Percentiles rank a stretch among this genome's conserved stretches.
These are phyloP conservation scores for Nicotiana tomentosiformis DNA, from an alignment of 257 asterid genomes.

Conservation along the genomic window DNA sequence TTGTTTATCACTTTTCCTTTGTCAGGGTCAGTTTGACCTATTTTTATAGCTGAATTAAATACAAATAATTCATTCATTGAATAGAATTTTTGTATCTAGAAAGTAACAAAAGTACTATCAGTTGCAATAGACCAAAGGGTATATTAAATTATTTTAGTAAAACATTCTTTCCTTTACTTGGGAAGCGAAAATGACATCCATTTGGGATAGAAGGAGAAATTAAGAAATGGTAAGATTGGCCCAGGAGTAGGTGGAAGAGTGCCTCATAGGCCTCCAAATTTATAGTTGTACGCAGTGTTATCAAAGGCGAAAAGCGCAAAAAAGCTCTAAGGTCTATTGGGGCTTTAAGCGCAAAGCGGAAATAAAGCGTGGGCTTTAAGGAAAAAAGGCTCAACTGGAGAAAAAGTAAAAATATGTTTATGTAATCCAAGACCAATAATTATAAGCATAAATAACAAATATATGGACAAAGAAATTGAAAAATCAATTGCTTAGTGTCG, in stretches of 20 bases:
- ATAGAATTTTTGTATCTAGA: neutral
- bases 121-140: neutral
- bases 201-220: neutral
- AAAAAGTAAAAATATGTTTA: too few species aligned
- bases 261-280: neutral
- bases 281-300: neutral
- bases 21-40: neutral
- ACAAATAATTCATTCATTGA: neutral
- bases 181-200: neutral
- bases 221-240: neutral
- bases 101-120: neutral
- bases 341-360: too few species aligned
- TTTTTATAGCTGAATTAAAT: neutral
- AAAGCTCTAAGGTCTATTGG: too few species aligned
- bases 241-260: neutral
- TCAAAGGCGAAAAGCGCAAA: too few species aligned
- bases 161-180: neutral
- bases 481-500: too few species aligned
- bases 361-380: too few species aligned
- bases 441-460: too few species aligned
- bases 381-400: too few species aligned
- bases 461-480: too few species aligned
- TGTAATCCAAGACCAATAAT: too few species aligned
- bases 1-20: neutral
- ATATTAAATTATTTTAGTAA: neutral